These are phyloP conservation scores for Canavalia gladiata DNA, from an alignment of 306 rosid species.

Conservation along the genomic window DNA sequence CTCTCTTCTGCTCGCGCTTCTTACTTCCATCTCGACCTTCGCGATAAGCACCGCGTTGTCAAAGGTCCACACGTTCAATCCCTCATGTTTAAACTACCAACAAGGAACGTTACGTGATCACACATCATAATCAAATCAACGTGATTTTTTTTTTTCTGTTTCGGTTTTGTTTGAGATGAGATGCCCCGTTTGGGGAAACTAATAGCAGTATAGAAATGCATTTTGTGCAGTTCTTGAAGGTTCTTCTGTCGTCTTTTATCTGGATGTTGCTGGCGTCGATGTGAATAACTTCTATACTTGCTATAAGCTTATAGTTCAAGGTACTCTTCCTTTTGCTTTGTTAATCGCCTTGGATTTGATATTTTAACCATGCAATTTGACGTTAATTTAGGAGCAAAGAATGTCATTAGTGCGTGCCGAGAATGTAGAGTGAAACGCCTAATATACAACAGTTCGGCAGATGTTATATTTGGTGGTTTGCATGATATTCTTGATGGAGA, in stretches of 20 bases:
- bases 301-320: constrained; percentile 79
- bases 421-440: constrained; percentile 81
- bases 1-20: constrained; percentile 78
- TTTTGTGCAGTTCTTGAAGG: constrained; percentile 78
- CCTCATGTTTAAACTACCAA: neutral
- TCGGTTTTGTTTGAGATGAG: neutral
- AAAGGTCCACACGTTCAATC: constrained; percentile 50
- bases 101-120: neutral
- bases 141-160: neutral
- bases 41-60: constrained; percentile 60
- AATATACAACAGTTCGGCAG: constrained; percentile 85
- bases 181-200: neutral
- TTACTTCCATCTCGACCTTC: constrained; percentile 66
- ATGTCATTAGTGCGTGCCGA: constrained; percentile 81
- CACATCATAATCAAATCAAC: neutral
- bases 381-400: constrained; percentile 78
- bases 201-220: constrained; percentile 33
- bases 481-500: constrained; percentile 59
- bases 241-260: constrained; percentile 79
- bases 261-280: constrained; percentile 62
- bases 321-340: constrained; percentile 47
- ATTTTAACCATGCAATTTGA: constrained; percentile 36
- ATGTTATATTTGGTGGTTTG: constrained; percentile 77
- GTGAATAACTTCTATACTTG: constrained; percentile 61
- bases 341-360: constrained; percentile 26